phyloP scores from a whole-genome alignment of 2,329 filamentous ascomycete genomes.

The Epichloe festucae region DNA sequence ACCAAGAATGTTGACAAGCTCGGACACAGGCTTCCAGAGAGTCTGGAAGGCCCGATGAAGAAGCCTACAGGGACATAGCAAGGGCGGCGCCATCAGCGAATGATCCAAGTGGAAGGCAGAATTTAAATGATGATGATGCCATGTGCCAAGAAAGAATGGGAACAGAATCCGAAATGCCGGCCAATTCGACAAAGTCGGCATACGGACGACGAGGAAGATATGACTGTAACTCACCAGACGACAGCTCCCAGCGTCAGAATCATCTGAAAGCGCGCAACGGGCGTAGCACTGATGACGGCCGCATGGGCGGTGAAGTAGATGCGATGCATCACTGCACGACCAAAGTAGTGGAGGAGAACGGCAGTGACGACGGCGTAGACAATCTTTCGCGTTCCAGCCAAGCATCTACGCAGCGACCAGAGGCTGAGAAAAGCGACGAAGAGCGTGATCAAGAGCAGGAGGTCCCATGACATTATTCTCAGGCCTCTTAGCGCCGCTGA shows the following conservation, averaged over 20 bases:
- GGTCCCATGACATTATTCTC: slow-evolving; percentile 32
- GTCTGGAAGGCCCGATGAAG: slow-evolving; percentile 78
- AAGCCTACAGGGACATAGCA: slow-evolving; percentile 42
- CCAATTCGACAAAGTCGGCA: not conserved
- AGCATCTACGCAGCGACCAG: slow-evolving; percentile 24
- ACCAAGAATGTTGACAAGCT: slow-evolving; percentile 80
- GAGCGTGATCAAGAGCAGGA: slow-evolving; percentile 26
- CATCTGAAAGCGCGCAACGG: slow-evolving; percentile 40
- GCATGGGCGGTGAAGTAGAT: slow-evolving; percentile 17
- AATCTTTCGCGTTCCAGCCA: slow-evolving; percentile 19
- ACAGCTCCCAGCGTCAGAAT: slow-evolving; percentile 39
- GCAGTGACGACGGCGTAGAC: slow-evolving; percentile 19
- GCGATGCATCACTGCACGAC: slow-evolving; percentile 17
- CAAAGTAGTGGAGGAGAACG: slow-evolving; percentile 21
- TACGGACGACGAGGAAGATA: not conserved
- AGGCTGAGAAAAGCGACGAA: slow-evolving; percentile 25
- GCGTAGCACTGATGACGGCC: slow-evolving; percentile 31
- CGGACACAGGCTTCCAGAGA: slow-evolving; percentile 77
- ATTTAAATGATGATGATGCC: too few relatives aligned
- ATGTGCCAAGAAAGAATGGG: not conserved
- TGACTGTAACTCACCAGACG: slow-evolving; percentile 33
- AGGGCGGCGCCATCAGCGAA: not conserved
- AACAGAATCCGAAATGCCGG: too few relatives aligned
- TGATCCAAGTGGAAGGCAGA: not conserved
- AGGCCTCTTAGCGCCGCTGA: slow-evolving; percentile 11